phyloP scores from a whole-genome alignment of 2,329 filamentous ascomycete genomes.

The Beauveria scarabaeidicola region DNA sequence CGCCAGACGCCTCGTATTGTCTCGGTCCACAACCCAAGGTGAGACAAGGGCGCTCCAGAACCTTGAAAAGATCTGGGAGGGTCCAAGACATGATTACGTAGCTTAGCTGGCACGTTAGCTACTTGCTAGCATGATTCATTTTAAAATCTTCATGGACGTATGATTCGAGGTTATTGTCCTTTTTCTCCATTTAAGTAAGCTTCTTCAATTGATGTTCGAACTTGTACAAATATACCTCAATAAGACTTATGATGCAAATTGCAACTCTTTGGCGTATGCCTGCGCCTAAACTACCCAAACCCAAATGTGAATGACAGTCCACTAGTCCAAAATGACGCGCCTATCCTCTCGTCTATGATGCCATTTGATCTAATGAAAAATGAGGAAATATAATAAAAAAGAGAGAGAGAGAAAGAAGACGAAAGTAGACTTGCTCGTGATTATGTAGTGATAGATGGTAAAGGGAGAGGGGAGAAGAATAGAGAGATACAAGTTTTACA shows the following conservation, averaged over 20 bases:
- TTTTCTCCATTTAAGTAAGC: background rate
- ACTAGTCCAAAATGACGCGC: background rate
- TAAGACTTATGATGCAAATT: background rate
- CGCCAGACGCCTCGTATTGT: background rate
- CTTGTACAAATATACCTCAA: background rate
- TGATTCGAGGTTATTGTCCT: background rate
- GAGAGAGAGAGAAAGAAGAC: background rate
- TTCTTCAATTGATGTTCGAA: background rate
- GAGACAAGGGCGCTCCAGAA: background rate
- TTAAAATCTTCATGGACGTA: background rate
- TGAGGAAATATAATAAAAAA: background rate
- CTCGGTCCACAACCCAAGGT: background rate
- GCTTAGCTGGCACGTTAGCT: background rate
- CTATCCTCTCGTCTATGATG: constrained; percentile 1
- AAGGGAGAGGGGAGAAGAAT: background rate
- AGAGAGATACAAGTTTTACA: constrained; percentile 23
- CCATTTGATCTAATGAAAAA: background rate
- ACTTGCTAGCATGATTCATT: background rate
- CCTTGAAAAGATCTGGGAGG: background rate
- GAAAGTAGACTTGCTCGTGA: constrained; percentile 3
- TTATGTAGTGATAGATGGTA: background rate
- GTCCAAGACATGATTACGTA: too few relatives aligned
- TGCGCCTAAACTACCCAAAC: background rate
- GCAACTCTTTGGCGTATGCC: background rate
- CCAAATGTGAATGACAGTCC: background rate